Base-by-base conservation (phyloP, 306 rosid species). In the Myrica gale region DNA sequence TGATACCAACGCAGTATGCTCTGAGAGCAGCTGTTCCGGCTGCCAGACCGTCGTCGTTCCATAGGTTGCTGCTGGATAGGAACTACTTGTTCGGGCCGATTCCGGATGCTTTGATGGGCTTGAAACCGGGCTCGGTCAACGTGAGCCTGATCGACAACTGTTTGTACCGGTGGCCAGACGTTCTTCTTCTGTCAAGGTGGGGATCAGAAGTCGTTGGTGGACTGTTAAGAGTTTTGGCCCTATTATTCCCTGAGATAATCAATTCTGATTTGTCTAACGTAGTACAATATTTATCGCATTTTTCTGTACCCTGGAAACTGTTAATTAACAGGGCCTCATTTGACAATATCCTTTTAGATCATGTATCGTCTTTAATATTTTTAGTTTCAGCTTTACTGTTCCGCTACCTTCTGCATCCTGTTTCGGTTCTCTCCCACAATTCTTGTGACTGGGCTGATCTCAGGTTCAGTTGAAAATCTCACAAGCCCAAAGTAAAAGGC, bases 111-210 rank as follows among this genome's bases (percentile, higher is more conserved):
- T 42, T 91, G 4, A 53, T 87, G 65, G 5, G 19, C 2, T 85
- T 94, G n/a, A 83, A 89, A 77, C 88, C 84, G 0, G 93, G 88
- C 42, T 87, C 87, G 20, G 95, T 85, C 0, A 89, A 83, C n/a
- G 90, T 91, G 15, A 80, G 84, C 7, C 80, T 94, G 6, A 89
- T 78, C 6, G 87, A 83, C 39, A 94, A 91, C 73, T 90, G 98
- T 75, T 80, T 90, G 71, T 87, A 77, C 74, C 85, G 90, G 50
- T 94, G 98, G 66, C 97, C 96, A 0, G 71, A 61, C 20, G 37
- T 90, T 89, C 82, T 92, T 90, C 72, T 89, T 94, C 55, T 94
- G 97, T 51, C 89, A 87, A 45, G 95, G 98, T 37, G 94, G 85
- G n/a, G 68, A 75, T 6, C 98, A 94, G 46, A 94, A 89, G 44